Evolutionary conservation across 1,284 basidiomycete species (phyloP).

Genomic region (Coniferiporia weirii): DNA sequence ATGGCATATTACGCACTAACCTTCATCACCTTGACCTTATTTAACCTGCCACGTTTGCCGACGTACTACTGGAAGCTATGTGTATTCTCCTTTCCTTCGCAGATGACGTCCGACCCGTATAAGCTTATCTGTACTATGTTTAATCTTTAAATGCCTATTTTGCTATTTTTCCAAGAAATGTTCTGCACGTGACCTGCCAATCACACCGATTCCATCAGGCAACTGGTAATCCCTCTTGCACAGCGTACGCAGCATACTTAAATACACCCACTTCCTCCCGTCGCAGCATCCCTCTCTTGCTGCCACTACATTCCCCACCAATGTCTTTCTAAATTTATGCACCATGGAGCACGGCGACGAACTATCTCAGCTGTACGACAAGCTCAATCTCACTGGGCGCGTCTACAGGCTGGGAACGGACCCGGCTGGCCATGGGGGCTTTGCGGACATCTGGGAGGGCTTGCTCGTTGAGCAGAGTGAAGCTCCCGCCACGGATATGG

Average conservation of each 20-base stretch:
- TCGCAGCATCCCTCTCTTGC: not conserved
- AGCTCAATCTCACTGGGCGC: not conserved
- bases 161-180: not conserved
- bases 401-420: not conserved
- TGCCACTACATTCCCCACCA: not conserved
- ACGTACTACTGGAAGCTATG: not conserved
- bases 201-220: not conserved
- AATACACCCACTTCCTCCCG: not conserved
- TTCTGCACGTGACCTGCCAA: not conserved
- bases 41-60: not conserved
- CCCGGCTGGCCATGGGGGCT: not conserved
- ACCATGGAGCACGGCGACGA: not conserved
- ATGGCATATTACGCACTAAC: constrained; percentile 40
- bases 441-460: not conserved
- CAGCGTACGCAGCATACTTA: not conserved
- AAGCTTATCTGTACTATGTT: not conserved
- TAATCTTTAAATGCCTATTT: not conserved
- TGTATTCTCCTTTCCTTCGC: too few species aligned
- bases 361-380: not conserved
- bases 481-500: not conserved
- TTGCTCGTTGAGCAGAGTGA: not conserved
- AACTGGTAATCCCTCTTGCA: not conserved
- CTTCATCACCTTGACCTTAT: constrained; percentile 13
- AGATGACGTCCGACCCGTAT: not conserved
- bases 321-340: not conserved